Evolutionary conservation across 2,329 filamentous ascomycete genomes (phyloP).

Genomic region (Neopestalotiopsis sp.): DNA sequence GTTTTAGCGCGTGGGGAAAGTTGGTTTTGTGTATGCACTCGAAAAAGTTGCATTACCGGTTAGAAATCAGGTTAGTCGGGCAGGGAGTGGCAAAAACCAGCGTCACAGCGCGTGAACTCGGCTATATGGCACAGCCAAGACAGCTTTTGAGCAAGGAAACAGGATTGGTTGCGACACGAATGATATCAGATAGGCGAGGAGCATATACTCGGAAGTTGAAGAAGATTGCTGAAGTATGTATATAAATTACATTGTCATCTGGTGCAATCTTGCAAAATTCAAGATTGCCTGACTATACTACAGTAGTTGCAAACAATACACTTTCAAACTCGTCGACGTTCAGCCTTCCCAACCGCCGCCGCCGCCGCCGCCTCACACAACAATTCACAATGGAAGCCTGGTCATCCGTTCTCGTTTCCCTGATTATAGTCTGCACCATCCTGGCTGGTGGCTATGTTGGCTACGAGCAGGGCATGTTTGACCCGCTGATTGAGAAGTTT

Average conservation of each 20-base stretch:
- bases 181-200: background rate
- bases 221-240: background rate
- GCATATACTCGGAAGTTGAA: background rate
- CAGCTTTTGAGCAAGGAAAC: background rate
- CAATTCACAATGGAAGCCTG: slow-evolving; percentile 13
- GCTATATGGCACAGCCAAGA: background rate
- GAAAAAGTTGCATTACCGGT: background rate
- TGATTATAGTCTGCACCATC: slow-evolving; percentile 24
- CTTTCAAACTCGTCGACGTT: too few relatives aligned
- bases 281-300: too few relatives aligned
- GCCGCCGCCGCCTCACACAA: background rate
- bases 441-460: slow-evolving; percentile 38
- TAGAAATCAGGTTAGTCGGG: background rate
- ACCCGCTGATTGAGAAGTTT: slow-evolving; percentile 43
- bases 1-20: background rate
- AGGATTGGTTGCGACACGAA: background rate
- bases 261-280: too few relatives aligned
- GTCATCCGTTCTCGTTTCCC: slow-evolving; percentile 14
- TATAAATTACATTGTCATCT: too few relatives aligned
- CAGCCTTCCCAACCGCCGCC: too few relatives aligned
- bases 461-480: slow-evolving; percentile 42
- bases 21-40: background rate
- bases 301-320: too few relatives aligned
- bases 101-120: background rate
- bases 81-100: background rate